Conservation (phyloP, 352 stramenopile genomes). For the Pythium angustatum region DNA sequence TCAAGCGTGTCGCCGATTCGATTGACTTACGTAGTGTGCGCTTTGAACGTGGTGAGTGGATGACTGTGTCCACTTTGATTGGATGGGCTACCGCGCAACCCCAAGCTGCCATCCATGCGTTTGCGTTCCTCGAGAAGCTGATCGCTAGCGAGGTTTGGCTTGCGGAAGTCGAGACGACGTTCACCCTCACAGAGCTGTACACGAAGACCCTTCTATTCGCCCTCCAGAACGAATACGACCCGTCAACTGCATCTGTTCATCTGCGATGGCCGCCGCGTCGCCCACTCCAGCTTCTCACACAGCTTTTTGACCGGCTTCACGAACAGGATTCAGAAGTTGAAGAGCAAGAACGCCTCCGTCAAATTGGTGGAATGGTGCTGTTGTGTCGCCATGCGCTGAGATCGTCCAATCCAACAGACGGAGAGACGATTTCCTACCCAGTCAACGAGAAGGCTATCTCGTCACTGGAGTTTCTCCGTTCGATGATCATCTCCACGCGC, state of each 20-base stretch:
- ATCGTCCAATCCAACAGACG: slow-evolving; percentile 21
- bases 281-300: slow-evolving; percentile 51
- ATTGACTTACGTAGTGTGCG: slow-evolving; percentile 20
- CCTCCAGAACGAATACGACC: slow-evolving; percentile 33
- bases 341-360: slow-evolving; percentile 46
- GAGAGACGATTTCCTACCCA: slow-evolving; percentile 25
- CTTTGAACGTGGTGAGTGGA: slow-evolving; percentile 51
- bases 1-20: slow-evolving; percentile 26
- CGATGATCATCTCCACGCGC: slow-evolving; percentile 50
- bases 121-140: slow-evolving; percentile 63
- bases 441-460: slow-evolving; percentile 48
- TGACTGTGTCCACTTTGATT: slow-evolving; percentile 63
- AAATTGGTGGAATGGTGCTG: slow-evolving; percentile 60
- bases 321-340: slow-evolving; percentile 36
- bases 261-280: slow-evolving; percentile 39
- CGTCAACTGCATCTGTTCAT: slow-evolving; percentile 6
- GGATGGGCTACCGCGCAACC: slow-evolving; percentile 48
- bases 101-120: slow-evolving; percentile 54
- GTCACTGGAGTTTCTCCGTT: slow-evolving; percentile 48
- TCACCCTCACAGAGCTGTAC: slow-evolving; percentile 63
- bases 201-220: slow-evolving; percentile 68
- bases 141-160: slow-evolving; percentile 61
- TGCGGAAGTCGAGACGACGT: slow-evolving; percentile 41
- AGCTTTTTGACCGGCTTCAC: slow-evolving; percentile 51
- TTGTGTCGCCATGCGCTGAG: slow-evolving; percentile 47